Evolutionary conservation across 305 asterid species (phyloP).

Genomic region (Fraxinus velutina): DNA sequence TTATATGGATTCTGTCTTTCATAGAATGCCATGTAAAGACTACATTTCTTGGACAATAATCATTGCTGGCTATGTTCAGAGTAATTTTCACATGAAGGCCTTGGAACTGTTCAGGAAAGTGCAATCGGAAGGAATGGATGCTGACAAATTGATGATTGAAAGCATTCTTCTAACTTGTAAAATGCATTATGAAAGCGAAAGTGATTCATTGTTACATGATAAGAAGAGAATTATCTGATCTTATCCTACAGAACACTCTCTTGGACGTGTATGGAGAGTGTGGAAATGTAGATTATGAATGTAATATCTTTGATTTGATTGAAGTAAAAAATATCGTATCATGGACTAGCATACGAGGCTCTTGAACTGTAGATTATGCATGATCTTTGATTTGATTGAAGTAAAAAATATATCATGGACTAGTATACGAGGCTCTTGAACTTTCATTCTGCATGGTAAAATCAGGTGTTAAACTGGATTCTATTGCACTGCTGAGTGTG

Average conservation of each 20-base stretch:
- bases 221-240: conserved; percentile 49
- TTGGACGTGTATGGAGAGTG: conserved; percentile 65
- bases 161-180: conserved; percentile 68
- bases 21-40: conserved; percentile 50
- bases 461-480: conserved; percentile 58
- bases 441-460: conserved; percentile 51
- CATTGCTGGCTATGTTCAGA: conserved; percentile 65
- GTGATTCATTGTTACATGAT: conserved; percentile 58
- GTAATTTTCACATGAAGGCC: conserved; percentile 41
- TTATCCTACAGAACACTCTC: conserved; percentile 45
- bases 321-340: conserved; percentile 53
- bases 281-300: conserved; percentile 51
- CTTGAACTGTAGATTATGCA: conserved; percentile 57
- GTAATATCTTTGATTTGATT: conserved; percentile 36
- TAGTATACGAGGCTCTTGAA: conserved; percentile 44
- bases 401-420: conserved; percentile 65
- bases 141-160: conserved; percentile 61
- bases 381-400: conserved; percentile 39
- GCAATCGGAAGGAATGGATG: conserved; percentile 33
- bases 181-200: conserved; percentile 42
- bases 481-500: conserved; percentile 45
- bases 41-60: conserved; percentile 68
- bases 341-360: conserved; percentile 57
- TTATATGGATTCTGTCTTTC: conserved; percentile 51
- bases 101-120: conserved; percentile 39